Percentiles rank a stretch among this genome's conserved stretches.
These are phyloP conservation scores for Rhodotorula kratochvilovae DNA, from an alignment of 768 basidiomycete genomes.

Conservation along the genomic window DNA sequence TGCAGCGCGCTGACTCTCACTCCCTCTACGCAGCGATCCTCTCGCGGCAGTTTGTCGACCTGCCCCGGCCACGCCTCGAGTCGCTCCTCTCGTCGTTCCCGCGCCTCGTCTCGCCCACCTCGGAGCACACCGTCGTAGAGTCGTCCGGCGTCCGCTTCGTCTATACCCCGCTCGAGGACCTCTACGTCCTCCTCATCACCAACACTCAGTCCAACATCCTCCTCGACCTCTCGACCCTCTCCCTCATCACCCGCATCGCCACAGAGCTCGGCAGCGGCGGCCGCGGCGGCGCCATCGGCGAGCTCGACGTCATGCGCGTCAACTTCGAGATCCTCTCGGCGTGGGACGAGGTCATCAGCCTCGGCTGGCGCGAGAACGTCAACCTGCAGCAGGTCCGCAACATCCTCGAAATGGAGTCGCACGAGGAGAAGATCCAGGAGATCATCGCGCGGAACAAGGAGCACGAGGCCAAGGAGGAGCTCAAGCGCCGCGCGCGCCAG, in stretches of 20 bases:
- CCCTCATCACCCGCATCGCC: constrained; percentile 87
- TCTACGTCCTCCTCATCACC: constrained; percentile 94
- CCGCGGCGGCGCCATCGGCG: constrained; percentile 63
- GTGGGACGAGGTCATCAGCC: constrained; percentile 90
- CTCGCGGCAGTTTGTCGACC: constrained; percentile 90
- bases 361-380: constrained; percentile 61
- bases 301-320: constrained; percentile 82
- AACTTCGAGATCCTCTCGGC: constrained; percentile 89
- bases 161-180: constrained; percentile 56
- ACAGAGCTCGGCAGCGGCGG: constrained; percentile 60
- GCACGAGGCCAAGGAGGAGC: constrained; percentile 96
- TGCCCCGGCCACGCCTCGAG: constrained; percentile 87
- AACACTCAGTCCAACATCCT: constrained; percentile 99
- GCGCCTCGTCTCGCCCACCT: constrained; percentile 90
- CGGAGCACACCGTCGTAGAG: constrained; percentile 52
- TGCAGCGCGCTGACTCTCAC: neutral
- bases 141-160: constrained; percentile 43
- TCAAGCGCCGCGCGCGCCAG: constrained; percentile 94
- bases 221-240: constrained; percentile 94
- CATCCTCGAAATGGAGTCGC: constrained; percentile 54
- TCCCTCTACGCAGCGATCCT: constrained; percentile 64
- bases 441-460: constrained; percentile 99
- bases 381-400: constrained; percentile 52
- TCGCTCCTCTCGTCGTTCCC: constrained; percentile 94
- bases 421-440: constrained; percentile 74